A percentile compares a stretch with the other conserved stretches of the same genome.
Conservation (phyloP, 495 filamentous ascomycete species). For the Penicillium bovifimosum region DNA sequence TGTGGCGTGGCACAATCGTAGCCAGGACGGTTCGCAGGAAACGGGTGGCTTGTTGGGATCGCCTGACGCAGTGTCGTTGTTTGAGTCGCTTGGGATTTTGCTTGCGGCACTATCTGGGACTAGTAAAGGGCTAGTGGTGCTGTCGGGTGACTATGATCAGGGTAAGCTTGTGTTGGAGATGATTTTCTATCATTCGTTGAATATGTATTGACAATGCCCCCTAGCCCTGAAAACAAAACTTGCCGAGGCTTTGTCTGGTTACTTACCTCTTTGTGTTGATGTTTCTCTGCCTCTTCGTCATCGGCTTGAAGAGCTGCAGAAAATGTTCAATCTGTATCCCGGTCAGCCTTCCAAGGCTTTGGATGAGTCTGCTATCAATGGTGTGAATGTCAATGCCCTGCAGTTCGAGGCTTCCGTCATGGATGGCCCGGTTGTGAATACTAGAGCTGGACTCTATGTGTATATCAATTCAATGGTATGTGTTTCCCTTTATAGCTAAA, state of each 20-base stretch:
- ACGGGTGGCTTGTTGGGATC: constrained; percentile 32
- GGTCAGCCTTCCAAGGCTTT: constrained; percentile 32
- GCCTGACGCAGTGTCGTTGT: constrained; percentile 39
- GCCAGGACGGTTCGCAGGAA: constrained; percentile 24
- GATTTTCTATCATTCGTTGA: neutral
- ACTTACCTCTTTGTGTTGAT: constrained; percentile 40
- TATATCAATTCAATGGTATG: constrained; percentile 78
- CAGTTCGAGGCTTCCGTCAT: constrained; percentile 52
- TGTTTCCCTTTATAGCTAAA: neutral
- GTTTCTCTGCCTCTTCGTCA: constrained; percentile 38
- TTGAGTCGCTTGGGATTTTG: constrained; percentile 42
- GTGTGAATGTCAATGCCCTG: constrained; percentile 42
- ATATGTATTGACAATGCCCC: constrained; percentile 3
- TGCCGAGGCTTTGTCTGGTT: constrained; percentile 37
- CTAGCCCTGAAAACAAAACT: constrained; percentile 36
- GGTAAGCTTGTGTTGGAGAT: constrained; percentile 17
- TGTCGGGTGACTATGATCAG: constrained; percentile 33
- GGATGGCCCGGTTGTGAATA: constrained; percentile 63
- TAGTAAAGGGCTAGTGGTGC: constrained; percentile 32
- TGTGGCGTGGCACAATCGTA: constrained; percentile 33
- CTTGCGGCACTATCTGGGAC: constrained; percentile 40
- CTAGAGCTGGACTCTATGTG: constrained; percentile 88
- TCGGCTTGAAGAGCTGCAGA: constrained; percentile 40
- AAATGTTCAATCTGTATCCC: constrained; percentile 41
- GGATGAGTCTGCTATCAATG: constrained; percentile 35